Evolutionary conservation across 2,329 filamentous ascomycete species (phyloP).

Genomic region (Claviceps fusiformis): DNA sequence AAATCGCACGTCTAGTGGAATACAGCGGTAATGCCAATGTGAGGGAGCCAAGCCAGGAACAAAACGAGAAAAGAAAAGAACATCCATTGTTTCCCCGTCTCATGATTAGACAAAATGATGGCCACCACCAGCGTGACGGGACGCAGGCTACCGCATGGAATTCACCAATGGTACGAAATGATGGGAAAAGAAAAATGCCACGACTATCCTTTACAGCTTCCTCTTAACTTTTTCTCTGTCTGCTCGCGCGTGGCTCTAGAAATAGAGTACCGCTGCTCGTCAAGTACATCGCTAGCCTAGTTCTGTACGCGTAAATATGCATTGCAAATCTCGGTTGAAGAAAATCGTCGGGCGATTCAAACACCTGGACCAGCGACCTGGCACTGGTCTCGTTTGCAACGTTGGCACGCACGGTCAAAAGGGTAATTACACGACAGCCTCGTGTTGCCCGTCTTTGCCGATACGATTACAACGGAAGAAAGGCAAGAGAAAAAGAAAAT

Average conservation of each 20-base stretch:
- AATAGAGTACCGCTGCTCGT: not conserved
- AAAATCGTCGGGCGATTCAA: not conserved
- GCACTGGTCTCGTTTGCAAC: not conserved
- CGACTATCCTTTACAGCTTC: constrained; percentile 6
- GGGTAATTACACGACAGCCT: not conserved
- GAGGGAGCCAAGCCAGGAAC: not conserved
- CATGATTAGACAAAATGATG: constrained; percentile 40
- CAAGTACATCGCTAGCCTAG: constrained; percentile 1
- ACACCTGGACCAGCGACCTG: not conserved
- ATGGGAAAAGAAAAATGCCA: constrained; percentile 14
- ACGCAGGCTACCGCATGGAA: constrained; percentile 8
- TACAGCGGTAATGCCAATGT: not conserved
- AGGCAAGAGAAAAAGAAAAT: constrained; percentile 17
- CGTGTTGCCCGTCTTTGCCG: constrained; percentile 12
- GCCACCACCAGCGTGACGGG: constrained; percentile 21
- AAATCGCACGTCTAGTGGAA: not conserved
- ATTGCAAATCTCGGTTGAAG: not conserved
- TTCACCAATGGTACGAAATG: constrained; percentile 9
- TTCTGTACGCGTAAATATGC: not conserved
- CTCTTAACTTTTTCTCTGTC: not conserved
- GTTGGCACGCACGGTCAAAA: not conserved
- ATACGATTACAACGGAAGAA: constrained; percentile 19
- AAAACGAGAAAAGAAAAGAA: not conserved
- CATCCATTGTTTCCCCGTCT: constrained; percentile 19
- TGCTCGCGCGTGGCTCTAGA: not conserved